A percentile compares a stretch with the other conserved stretches of the same genome.
phyloP scores from a whole-genome alignment of 768 basidiomycete genomes.

The Russula compacta region DNA sequence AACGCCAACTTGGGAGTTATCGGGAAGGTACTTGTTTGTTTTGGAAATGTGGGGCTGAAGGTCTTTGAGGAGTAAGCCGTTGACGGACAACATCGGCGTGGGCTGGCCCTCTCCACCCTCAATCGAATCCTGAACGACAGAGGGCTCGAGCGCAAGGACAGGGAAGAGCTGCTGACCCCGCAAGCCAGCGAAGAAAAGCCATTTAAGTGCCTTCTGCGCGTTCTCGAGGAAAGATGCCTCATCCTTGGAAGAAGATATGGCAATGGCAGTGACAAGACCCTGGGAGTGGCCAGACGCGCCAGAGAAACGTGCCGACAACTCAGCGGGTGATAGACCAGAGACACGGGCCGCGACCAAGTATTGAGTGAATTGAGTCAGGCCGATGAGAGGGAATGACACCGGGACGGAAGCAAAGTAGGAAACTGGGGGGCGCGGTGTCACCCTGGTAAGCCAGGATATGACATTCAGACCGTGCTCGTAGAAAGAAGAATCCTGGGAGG shows the following conservation, averaged over 20 bases:
- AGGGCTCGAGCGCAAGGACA: conserved; percentile 78
- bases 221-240: conserved; percentile 70
- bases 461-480: conserved; percentile 81
- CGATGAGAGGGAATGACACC: conserved; percentile 91
- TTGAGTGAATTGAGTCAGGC: conserved; percentile 90
- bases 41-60: conserved; percentile 74
- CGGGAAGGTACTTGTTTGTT: conserved; percentile 80
- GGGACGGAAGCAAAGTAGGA: conserved; percentile 90
- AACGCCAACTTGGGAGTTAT: conserved; percentile 69
- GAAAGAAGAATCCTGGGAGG: conserved; percentile 49
- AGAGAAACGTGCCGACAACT: conserved; percentile 64
- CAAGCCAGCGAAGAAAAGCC: conserved; percentile 89
- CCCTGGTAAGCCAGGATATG: conserved; percentile 72
- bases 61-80: conserved; percentile 66
- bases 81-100: conserved; percentile 87
- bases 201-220: conserved; percentile 74
- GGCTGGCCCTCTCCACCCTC: conserved; percentile 92
- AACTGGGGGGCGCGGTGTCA: conserved; percentile 59
- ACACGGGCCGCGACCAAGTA: conserved; percentile 78
- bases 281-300: conserved; percentile 98
- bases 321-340: conserved; percentile 64
- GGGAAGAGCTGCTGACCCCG: conserved; percentile 95
- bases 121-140: conserved; percentile 76
- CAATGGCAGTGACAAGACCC: conserved; percentile 91
- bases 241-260: conserved; percentile 69